Conservation (phyloP, 1,284 basidiomycete genomes). For the Takashimella tepidaria region DNA sequence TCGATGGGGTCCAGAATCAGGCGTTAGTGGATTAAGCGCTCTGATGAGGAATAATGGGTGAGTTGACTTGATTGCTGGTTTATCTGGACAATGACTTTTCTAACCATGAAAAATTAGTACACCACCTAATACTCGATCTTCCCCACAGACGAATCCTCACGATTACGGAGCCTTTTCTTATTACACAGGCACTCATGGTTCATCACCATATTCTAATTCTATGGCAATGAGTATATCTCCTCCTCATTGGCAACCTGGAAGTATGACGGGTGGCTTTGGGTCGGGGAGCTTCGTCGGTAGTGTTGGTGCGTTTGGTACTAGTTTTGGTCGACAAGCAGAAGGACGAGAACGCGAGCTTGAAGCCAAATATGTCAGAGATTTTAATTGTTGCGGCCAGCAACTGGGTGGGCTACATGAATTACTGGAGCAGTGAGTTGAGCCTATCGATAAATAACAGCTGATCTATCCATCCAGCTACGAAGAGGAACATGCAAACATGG, state of each 20-base stretch:
- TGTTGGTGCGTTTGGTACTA: conserved; percentile 36
- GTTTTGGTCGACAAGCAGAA: conserved; percentile 38
- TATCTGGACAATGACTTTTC: no score
- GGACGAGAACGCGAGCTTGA: conserved; percentile 44
- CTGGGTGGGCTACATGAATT: conserved; percentile 48
- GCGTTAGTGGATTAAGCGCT: conserved; percentile 8
- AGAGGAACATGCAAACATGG: conserved; percentile 46
- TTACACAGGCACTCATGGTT: conserved; percentile 3
- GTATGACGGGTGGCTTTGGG: conserved; percentile 18
- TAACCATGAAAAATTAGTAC: no score
- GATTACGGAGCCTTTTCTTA: background rate
- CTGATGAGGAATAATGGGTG: conserved; percentile 11
- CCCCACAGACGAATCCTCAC: background rate
- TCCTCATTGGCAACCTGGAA: conserved; percentile 34
- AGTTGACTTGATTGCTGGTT: background rate
- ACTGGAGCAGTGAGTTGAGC: conserved; percentile 46
- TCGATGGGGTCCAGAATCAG: conserved; percentile 1
- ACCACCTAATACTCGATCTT: background rate
- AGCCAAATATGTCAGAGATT: conserved; percentile 47
- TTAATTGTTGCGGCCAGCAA: conserved; percentile 46
- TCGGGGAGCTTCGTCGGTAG: conserved; percentile 37
- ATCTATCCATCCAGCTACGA: no score
- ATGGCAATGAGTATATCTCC: conserved; percentile 45
- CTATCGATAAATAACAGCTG: conserved; percentile 12
- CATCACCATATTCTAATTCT: conserved; percentile 21